Evolutionary conservation across 805 yeast species (phyloP).

Genomic region (Yarrowia sp.): DNA sequence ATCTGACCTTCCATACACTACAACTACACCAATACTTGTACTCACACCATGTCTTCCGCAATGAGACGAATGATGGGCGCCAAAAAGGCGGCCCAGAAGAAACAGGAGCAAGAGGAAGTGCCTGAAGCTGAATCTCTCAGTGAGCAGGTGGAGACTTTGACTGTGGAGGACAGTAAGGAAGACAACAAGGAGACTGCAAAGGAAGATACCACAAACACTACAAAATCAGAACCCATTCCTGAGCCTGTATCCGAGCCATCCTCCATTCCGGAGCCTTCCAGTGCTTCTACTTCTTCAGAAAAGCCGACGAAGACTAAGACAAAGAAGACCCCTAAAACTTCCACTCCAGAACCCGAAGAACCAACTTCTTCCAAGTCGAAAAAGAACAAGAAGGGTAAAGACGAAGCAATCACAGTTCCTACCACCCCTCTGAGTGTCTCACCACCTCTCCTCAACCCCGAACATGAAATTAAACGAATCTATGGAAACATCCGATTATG

Average conservation of each 20-base stretch:
- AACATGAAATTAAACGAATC: constrained; percentile 23
- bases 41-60: constrained; percentile 30
- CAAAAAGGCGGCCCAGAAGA: constrained; percentile 34
- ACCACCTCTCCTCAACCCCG: constrained; percentile 14
- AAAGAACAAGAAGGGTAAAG: constrained; percentile 26
- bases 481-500: constrained; percentile 33
- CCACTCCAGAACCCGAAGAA: neutral
- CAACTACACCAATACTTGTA: neutral
- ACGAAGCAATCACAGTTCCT: neutral
- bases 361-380: neutral
- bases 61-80: constrained; percentile 38
- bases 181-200: neutral
- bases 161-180: neutral
- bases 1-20: constrained; percentile 1
- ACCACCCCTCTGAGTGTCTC: constrained; percentile 23
- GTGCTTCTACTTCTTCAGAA: neutral
- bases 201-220: too few species aligned
- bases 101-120: neutral
- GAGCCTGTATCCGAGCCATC: neutral
- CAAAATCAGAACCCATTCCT: neutral
- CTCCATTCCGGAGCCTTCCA: neutral
- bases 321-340: neutral
- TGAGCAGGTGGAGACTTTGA: neutral
- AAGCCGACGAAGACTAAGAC: neutral
- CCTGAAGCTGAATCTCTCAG: neutral